These are phyloP conservation scores for Jatropha podagrica DNA, from an alignment of 441 rosid species.

Conservation along the genomic window DNA sequence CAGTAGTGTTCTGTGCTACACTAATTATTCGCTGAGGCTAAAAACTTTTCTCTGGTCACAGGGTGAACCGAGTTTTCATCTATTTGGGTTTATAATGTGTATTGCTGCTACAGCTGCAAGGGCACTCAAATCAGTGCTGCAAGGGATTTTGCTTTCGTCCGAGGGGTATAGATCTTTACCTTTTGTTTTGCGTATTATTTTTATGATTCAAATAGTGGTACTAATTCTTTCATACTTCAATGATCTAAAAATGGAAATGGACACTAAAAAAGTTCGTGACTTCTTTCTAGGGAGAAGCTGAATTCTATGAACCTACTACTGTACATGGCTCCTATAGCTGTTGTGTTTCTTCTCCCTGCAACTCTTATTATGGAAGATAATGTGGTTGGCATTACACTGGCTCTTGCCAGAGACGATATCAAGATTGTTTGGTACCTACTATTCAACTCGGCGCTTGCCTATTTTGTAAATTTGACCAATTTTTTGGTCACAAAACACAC, in stretches of 20 bases:
- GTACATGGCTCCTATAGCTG: conserved; percentile 67
- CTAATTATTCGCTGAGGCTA: not conserved
- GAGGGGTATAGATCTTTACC: conserved; percentile 69
- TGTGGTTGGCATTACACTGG: conserved; percentile 54
- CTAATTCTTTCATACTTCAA: not conserved
- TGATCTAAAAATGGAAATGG: not conserved
- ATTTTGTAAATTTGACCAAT: conserved; percentile 55
- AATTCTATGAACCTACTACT: conserved; percentile 61
- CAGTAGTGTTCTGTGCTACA: not conserved
- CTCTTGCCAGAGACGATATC: conserved; percentile 54
- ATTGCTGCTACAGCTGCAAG: conserved; percentile 91
- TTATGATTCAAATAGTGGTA: not conserved
- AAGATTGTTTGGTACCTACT: conserved; percentile 52
- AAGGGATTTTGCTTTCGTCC: conserved; percentile 91
- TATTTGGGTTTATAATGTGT: conserved; percentile 93
- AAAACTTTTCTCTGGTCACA: conserved; percentile 24
- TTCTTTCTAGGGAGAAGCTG: conserved; percentile 49
- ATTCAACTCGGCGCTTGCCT: conserved; percentile 52
- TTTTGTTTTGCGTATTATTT: conserved; percentile 1
- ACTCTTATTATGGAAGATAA: conserved; percentile 59
- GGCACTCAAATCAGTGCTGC: conserved; percentile 94
- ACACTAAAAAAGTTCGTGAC: conserved; percentile 25
- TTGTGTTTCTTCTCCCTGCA: conserved; percentile 54
- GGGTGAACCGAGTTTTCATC: conserved; percentile 97
- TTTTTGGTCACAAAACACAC: conserved; percentile 46